Evolutionary conservation across 768 basidiomycete species (phyloP).

Genomic region (Lactarius psammicola): DNA sequence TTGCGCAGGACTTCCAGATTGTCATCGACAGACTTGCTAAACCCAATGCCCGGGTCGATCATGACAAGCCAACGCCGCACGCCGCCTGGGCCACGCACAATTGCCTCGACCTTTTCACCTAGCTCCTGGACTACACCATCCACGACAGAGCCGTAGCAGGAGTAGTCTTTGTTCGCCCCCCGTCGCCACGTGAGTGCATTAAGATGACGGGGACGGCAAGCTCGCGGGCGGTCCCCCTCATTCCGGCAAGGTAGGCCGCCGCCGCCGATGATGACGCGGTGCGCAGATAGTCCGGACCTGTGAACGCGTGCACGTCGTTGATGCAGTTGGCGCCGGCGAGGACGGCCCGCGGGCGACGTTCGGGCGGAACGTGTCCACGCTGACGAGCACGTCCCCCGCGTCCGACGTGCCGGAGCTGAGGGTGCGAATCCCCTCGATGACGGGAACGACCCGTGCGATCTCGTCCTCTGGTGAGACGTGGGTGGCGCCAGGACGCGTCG

Average conservation of each 20-base stretch:
- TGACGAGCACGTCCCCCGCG: constrained; percentile 51
- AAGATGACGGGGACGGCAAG: constrained; percentile 77
- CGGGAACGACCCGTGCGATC: constrained; percentile 64
- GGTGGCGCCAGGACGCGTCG: constrained; percentile 79
- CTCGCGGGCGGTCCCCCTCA: constrained; percentile 65
- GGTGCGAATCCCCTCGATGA: constrained; percentile 57
- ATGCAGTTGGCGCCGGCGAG: constrained; percentile 86
- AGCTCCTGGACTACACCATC: constrained; percentile 71
- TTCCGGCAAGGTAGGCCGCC: constrained; percentile 47
- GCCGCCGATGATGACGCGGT: constrained; percentile 36
- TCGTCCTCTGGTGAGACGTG: constrained; percentile 72
- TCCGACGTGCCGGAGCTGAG: constrained; percentile 24
- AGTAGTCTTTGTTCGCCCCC: constrained; percentile 66
- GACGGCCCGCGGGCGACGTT: constrained; percentile 74
- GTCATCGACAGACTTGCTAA: constrained; percentile 79
- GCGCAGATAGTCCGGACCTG: constrained; percentile 54
- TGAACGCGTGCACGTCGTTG: constrained; percentile 87
- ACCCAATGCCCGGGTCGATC: constrained; percentile 91
- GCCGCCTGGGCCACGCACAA: constrained; percentile 67
- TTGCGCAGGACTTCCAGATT: constrained; percentile 68
- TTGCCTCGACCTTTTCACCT: constrained; percentile 59
- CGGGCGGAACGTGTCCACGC: constrained; percentile 87
- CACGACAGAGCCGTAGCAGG: constrained; percentile 48
- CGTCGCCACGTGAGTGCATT: constrained; percentile 93
- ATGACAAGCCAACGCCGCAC: constrained; percentile 86